Evolutionary conservation across 768 basidiomycete genomes (phyloP).

Genomic region (Leccinum boreale): DNA sequence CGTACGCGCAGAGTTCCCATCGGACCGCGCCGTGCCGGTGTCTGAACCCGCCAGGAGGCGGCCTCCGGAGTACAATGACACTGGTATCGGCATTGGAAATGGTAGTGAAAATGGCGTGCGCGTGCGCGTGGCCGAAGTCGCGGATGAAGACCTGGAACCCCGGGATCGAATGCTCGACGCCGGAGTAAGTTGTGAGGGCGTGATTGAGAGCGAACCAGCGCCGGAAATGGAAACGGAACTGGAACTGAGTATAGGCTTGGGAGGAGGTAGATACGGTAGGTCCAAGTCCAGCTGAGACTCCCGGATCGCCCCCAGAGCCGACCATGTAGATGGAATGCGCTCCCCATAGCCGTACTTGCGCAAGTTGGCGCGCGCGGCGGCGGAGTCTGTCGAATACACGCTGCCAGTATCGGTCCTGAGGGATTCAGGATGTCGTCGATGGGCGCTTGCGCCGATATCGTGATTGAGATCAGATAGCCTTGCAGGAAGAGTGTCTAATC

Average conservation of each 20-base stretch:
- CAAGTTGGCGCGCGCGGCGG: conserved; percentile 20
- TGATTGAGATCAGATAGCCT: conserved; percentile 8
- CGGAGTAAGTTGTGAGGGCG: conserved; percentile 3
- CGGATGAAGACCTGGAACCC: conserved; percentile 2
- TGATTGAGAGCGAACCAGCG: conserved; percentile 1
- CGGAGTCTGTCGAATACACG: conserved; percentile 25
- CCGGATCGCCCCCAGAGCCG: conserved; percentile 10
- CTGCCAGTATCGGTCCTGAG: conserved; percentile 17
- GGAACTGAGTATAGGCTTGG: neutral
- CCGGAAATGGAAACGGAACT: neutral
- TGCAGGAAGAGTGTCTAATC: neutral
- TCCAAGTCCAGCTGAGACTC: conserved; percentile 18
- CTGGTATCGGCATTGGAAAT: neutral
- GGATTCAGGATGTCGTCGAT: neutral
- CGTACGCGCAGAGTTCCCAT: neutral
- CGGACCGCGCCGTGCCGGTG: neutral
- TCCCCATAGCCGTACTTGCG: conserved; percentile 23
- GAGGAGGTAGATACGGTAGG: conserved; percentile 1
- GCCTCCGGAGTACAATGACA: neutral
- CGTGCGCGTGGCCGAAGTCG: neutral
- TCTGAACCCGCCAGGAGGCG: neutral
- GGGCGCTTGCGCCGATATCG: neutral
- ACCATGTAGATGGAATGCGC: conserved; percentile 24
- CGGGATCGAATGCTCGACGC: conserved; percentile 3
- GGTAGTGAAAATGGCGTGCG: neutral